Evolutionary conservation across 306 rosid genomes (phyloP).

Genomic region (Potentilla sterilis): DNA sequence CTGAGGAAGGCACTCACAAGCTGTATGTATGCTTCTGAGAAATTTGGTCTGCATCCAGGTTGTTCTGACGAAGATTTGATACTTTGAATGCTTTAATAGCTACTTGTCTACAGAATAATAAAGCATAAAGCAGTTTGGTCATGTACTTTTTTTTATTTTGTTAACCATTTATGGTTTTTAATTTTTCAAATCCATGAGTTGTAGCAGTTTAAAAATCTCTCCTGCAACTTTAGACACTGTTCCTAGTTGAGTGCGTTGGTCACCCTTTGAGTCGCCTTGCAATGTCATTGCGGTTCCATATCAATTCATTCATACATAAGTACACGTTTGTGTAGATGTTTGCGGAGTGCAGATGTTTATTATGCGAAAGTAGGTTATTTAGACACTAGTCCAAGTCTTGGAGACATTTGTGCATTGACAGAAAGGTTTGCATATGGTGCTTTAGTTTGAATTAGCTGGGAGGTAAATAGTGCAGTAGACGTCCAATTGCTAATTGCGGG

Average conservation of each 20-base stretch:
- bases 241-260: not conserved
- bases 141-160: slow-evolving; percentile 24
- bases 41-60: slow-evolving; percentile 28
- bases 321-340: too few species aligned
- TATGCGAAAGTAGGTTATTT: too few species aligned
- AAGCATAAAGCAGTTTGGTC: slow-evolving; percentile 15
- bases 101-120: slow-evolving; percentile 2
- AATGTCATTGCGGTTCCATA: not conserved
- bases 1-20: not conserved
- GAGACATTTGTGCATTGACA: too few species aligned
- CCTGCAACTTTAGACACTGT: not conserved
- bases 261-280: not conserved
- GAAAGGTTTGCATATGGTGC: too few species aligned
- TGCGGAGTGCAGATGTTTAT: too few species aligned
- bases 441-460: too few species aligned
- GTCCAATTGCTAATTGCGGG: too few species aligned
- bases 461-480: too few species aligned
- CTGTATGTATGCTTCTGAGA: slow-evolving; percentile 31
- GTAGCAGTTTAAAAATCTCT: not conserved
- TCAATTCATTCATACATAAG: not conserved
- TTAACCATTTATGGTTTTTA: not conserved
- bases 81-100: slow-evolving; percentile 13
- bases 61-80: slow-evolving; percentile 31
- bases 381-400: too few species aligned
- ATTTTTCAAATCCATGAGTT: slow-evolving; percentile 13